Evolutionary conservation across 768 basidiomycete genomes (phyloP), one percentile per base, ranked within the genome.

Genomic region (Trametes coccinea): DNA sequence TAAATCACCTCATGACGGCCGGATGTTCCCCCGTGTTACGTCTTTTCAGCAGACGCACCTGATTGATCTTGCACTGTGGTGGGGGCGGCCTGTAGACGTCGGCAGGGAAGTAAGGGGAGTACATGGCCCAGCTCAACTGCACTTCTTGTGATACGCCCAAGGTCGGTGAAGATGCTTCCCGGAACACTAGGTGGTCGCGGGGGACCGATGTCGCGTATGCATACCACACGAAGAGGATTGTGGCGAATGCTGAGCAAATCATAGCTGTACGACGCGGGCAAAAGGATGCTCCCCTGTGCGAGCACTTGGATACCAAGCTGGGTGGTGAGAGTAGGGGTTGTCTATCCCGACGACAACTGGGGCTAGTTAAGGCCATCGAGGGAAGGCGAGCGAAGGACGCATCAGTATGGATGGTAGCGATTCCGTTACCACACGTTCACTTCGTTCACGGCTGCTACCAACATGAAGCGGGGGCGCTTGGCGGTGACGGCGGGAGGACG

Each of bases 81-180:
- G 86, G 85, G 0, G 82, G 81, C 0, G 74, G 60, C 2, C 59
- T 41, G 67, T 89, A 88, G 27, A 69, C 62, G 2, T 70, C 78
- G 1, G 75, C 79, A 0, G 86, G 74, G 58, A 77, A 80, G 68
- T 81, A 88, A 0, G 88, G 88, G 33, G 86, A 80, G 64, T 88
- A 87, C 43, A 82, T 77, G 5, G 80, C 86, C 88, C 86, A 89
- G 17, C 61, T 66, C 31, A 62, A 51, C 54, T 69, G 68, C 16
- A 69, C 62, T 16, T 59, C 51, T n/a, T 48, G 57, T 5, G 64
- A 45, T 10, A 69, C 45, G 2, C 61, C 68, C 5, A 66, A 43
- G 27, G 48, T 14, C 29, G 63, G 56, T 33, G 46, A 37, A 2
- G 3, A 14, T 0, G 34, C 50, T 10, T 52, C 50, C 27, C 49